Evolutionary conservation across 495 filamentous ascomycete species (phyloP), one percentile per base, ranked within the genome.

Genomic region (Parachaetomium inaequale): DNA sequence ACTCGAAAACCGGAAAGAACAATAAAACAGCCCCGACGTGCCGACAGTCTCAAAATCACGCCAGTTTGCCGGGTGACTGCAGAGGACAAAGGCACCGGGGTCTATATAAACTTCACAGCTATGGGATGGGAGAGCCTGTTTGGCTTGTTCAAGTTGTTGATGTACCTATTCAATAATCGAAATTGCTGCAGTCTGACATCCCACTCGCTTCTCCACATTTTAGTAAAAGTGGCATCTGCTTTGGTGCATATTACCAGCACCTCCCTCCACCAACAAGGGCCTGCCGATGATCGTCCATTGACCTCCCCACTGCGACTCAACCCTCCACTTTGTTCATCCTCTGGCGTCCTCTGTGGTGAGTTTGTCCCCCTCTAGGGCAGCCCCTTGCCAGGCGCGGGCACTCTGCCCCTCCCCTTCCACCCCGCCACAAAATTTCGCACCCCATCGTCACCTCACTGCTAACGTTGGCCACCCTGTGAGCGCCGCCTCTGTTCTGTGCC

Each of bases 401-500:
- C 2, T 45, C 38, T 56, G 36, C 54, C 31, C 42, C 56, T 47
- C 25, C 56, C 28, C 43, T 40, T 47, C 43, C 40, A 47, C 40
- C 42, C 43, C 42, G 55, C 55, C 55, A 34, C 25, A 59, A 59
- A 59, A 38, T 50, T 59, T 50, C 45, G 45, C 56, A 50, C 31
- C 31, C 56, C 43, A 59, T 49, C 28, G 29, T 38, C 31, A 28
- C 29, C 23, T 23, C n/a, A 53, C 34, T 42, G 34, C 52, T 55
- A 21, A 45, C 43, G 21, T 59, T 11, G 43, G 17, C 40, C 8
- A 23, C 28, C n/a, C 43, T 58, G 55, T 25, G 11, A 34, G 29
- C 14, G 17, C 45, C 21, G 25, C 1, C 15, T 45, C 40, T 45
- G 34, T 42, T 28, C 28, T 57, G 5, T 21, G 26, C 8, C 55